Evolutionary conservation across 371 early-diverging fungal species (phyloP).

Genomic region (Quaeritorhiza haematococci): DNA sequence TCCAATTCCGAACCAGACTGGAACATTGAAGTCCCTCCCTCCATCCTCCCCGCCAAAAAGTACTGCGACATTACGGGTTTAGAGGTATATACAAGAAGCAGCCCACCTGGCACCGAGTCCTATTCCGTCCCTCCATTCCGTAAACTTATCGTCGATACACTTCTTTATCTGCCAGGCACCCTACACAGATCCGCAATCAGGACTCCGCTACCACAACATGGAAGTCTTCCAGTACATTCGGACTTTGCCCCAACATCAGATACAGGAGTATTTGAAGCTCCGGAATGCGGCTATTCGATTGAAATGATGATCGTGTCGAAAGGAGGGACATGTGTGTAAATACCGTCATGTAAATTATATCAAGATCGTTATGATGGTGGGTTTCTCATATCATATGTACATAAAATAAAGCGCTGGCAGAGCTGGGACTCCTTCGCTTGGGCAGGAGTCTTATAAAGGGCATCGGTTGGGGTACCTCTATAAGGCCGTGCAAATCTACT

Average conservation of each 20-base stretch:
- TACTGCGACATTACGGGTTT: slow-evolving; percentile 90
- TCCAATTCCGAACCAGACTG: too few species aligned
- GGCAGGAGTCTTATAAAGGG: too few species aligned
- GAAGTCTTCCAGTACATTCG: slow-evolving; percentile 78
- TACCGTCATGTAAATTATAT: too few species aligned
- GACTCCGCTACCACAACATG: slow-evolving; percentile 73
- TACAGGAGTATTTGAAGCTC: slow-evolving; percentile 76
- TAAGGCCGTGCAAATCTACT: too few species aligned
- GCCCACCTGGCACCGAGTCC: neutral
- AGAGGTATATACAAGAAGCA: slow-evolving; percentile 43
- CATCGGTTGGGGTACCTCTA: too few species aligned
- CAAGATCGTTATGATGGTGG: too few species aligned
- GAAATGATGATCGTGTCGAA: too few species aligned
- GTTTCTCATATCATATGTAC: too few species aligned
- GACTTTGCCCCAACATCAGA: slow-evolving; percentile 63
- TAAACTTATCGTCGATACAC: neutral
- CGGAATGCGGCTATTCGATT: slow-evolving; percentile 80
- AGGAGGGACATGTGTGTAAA: too few species aligned
- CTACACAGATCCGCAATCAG: slow-evolving; percentile 86
- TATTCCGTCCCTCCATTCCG: neutral
- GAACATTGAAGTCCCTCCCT: slow-evolving; percentile 79
- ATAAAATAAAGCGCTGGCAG: too few species aligned
- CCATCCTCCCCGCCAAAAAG: slow-evolving; percentile 75
- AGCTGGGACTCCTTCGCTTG: too few species aligned
- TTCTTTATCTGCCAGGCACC: slow-evolving; percentile 39